Evolutionary conservation across 352 stramenopile genomes (phyloP), one percentile per base, ranked within the genome.

Genomic region (Phytopythium mirpurense): DNA sequence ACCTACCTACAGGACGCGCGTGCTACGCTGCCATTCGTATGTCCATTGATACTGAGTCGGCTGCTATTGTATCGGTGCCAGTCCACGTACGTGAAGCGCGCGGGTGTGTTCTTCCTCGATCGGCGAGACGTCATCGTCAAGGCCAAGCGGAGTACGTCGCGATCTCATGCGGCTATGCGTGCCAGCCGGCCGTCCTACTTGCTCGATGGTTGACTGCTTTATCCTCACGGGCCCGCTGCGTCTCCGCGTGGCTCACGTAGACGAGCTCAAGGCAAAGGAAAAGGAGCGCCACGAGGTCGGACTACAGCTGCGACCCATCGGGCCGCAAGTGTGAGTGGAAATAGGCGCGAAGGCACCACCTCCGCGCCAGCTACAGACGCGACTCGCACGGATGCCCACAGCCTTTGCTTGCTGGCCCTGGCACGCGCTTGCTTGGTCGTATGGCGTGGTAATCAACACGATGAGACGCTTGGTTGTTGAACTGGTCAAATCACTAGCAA

Each of bases 91-190:
- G 67, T 81, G 14, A 86, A 88, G 67, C 68, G 68, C 24, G 72
- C 74, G 27, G 88, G 83, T 21, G 70, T 90, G 36, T 88, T 88
- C 47, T 93, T 93, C 42, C 51, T 93, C 15, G 75, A 89, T 23
- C 71, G 70, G 27, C 59, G 72, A 50, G 77, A 93, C 55, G 54
- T 55, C n/a, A 84, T 89, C 46, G 60, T 87, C 49, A 86, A 86
- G 47, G 55, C 61, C 4, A 93, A 93, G 67, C 64, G 71, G 48
- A 68, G 83, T 90, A 63, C 18, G 37, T 43, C 5, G 12, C n/a
- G n/a, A n/a, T n/a, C n/a, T n/a, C n/a, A n/a, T n/a, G n/a, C n/a
- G 29, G 5, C 29, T 32, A 32, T 32, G 5, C 9, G 29, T 32
- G 29, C 29, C 5, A 32, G 29, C 29, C n/a, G n/a, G n/a, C n/a